Percentiles rank a stretch among this genome's conserved stretches.
Evolutionary conservation across 177 flowering plant genomes (phyloP).

Genomic region (Tripterygium wilfordii): DNA sequence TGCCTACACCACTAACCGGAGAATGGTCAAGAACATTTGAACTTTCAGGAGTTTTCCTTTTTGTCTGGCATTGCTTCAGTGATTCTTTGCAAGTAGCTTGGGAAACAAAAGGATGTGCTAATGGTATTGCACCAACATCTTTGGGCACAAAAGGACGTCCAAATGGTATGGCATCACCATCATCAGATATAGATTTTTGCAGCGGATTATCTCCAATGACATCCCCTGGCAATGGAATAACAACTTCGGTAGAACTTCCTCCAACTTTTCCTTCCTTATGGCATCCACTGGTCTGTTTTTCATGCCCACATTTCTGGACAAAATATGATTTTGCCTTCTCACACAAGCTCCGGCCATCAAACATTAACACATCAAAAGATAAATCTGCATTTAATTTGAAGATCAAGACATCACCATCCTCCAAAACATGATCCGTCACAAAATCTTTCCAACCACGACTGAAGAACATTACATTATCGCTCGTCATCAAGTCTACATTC

Average conservation of each 20-base stretch:
- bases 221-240: constrained; percentile 2
- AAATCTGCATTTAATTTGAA: constrained; percentile 27
- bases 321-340: constrained; percentile 38
- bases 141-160: neutral
- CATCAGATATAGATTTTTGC: constrained; percentile 1
- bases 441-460: constrained; percentile 34
- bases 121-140: too few relatives aligned
- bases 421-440: constrained; percentile 24
- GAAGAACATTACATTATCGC: constrained; percentile 18
- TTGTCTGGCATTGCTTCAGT: too few relatives aligned
- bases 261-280: constrained; percentile 2
- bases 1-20: too few relatives aligned
- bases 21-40: too few relatives aligned
- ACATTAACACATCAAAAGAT: constrained; percentile 27
- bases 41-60: too few relatives aligned
- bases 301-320: constrained; percentile 24
- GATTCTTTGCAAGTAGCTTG: too few relatives aligned
- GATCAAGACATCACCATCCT: constrained; percentile 26
- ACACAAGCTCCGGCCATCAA: constrained; percentile 24
- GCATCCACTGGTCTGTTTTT: constrained; percentile 6
- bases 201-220: constrained; percentile 8
- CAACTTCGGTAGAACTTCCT: constrained; percentile 7
- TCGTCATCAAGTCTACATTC: constrained; percentile 19
- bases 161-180: neutral
- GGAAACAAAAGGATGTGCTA: too few relatives aligned